These are phyloP conservation scores for Marchantia polymorpha DNA, from an alignment of 225 moss, liverwort and hornwort species.

Conservation along the genomic window DNA sequence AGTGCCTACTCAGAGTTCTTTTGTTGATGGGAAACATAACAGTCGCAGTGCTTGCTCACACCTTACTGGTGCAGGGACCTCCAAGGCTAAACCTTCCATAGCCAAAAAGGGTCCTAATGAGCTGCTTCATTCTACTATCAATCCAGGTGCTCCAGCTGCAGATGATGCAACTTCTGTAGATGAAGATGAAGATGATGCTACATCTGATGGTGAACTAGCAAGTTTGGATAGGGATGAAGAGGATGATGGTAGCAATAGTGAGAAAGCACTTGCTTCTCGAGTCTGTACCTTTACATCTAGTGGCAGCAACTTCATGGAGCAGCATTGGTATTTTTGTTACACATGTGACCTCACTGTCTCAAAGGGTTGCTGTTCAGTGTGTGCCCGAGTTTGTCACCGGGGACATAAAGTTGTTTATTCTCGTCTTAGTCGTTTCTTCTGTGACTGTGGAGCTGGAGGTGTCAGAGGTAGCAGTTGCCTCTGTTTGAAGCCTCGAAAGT, in stretches of 20 bases:
- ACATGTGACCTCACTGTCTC: constrained; percentile 97
- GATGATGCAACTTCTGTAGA: constrained; percentile 96
- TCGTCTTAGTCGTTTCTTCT: constrained; percentile 97
- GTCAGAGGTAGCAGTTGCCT: constrained; percentile 93
- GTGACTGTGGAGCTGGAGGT: constrained; percentile 98
- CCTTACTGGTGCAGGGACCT: constrained; percentile 28
- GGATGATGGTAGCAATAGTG: constrained; percentile 82
- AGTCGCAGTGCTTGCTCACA: constrained; percentile 26
- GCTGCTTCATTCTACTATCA: constrained; percentile 60
- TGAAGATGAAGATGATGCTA: constrained; percentile 97
- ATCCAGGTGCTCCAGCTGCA: constrained; percentile 58
- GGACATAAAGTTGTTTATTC: constrained; percentile 99
- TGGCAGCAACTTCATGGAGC: constrained; percentile 99
- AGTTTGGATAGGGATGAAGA: constrained; percentile 97
- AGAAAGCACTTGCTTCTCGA: constrained; percentile 80
- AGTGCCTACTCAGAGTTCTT: constrained; percentile 52
- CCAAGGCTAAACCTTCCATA: constrained; percentile 57
- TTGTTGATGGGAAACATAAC: constrained; percentile 51
- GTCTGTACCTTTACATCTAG: constrained; percentile 99
- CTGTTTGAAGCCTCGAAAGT: constrained; percentile 94
- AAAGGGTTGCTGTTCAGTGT: constrained; percentile 99
- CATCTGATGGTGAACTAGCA: constrained; percentile 96
- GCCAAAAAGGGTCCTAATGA: constrained; percentile 74
- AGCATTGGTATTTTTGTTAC: constrained; percentile 99
- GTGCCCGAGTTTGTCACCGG: constrained; percentile 93